Base-by-base conservation (phyloP, 129 eudicot species). In the Escallonia rubra region DNA sequence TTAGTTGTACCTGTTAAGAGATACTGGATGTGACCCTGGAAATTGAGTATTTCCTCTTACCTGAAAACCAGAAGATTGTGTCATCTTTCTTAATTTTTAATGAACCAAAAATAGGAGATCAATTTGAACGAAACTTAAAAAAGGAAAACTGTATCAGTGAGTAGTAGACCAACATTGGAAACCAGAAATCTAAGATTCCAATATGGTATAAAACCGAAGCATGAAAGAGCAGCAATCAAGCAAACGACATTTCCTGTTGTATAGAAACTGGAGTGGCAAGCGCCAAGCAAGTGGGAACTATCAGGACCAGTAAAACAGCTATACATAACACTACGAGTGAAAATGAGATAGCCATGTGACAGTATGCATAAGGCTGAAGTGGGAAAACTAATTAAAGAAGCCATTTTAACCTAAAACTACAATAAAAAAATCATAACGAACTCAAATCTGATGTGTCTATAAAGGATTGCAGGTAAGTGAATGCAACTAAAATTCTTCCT, bases 11-110 rank as follows among this genome's bases (percentile, higher is more conserved):
- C 99, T 87, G 87, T 90, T 86, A 15, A 94, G 90, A 67, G 99
- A 94, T 72, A 94, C 99, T 56, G 99, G 99, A 79, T 94, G 99
- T 61, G 99, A 94, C n/a, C 99, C 97, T 61, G 99, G 99, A 78
- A 94, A 94, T 15, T 85, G 90, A 60, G 81, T 73, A 75, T 77
- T 74, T 46, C 97, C 96, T 80, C 90, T 87, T n/a, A 56, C 87
- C 98, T 92, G 86, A 45, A 49, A 59, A 80, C 64, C 16, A 76
- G 67, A 49, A 81, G 34, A 23, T 23, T 23, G 34, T 23, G 34
- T 23, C 34, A 23, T 23, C 34, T 23, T 23, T 23, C 34, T 23
- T 23, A 23, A 23, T 23, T 23, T 23, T 23, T 23, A 23, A 23
- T 23, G 34, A 23, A 62, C 53, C 39, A 4, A 72, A 53, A 73